A percentile compares a stretch with the other conserved stretches of the same genome.
These are phyloP conservation scores for Asterochloris erici DNA, from an alignment of 139 green algal genomes.

Conservation along the genomic window DNA sequence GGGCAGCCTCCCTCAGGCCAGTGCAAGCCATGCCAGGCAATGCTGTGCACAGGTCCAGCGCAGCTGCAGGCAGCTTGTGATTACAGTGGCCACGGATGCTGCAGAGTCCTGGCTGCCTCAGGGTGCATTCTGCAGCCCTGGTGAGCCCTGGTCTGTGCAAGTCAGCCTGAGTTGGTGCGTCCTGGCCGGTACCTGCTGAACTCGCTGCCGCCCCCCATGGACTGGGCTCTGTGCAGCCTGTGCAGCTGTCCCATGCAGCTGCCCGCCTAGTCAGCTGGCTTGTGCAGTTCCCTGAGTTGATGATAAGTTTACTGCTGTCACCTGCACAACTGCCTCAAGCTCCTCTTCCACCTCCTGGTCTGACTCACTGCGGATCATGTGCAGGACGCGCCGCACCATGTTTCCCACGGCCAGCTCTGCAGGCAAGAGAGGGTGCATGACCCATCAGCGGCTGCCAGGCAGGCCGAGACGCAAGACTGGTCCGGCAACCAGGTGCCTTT, in stretches of 20 bases:
- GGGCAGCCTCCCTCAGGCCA: neutral
- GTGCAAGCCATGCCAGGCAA: too few species aligned
- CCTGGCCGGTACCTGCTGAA: constrained; percentile 48
- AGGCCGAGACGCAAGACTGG: too few species aligned
- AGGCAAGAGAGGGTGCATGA: neutral
- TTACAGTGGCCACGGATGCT: too few species aligned
- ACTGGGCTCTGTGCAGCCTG: neutral
- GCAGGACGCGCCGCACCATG: constrained; percentile 85
- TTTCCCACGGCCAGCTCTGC: constrained; percentile 94
- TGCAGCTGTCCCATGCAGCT: neutral
- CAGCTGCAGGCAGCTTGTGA: too few species aligned
- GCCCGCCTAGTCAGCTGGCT: neutral
- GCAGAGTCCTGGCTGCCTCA: too few species aligned
- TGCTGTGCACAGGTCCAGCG: too few species aligned
- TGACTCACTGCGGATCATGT: constrained; percentile 91
- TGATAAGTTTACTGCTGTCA: neutral
- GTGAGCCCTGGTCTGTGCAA: too few species aligned
- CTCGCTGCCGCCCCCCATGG: neutral
- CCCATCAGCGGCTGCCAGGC: too few species aligned
- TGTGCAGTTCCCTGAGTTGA: neutral
- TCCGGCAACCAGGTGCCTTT: too few species aligned
- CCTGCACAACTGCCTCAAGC: neutral
- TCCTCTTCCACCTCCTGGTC: constrained; percentile 16
- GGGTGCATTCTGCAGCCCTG: too few species aligned
- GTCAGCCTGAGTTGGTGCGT: neutral